Evolutionary conservation across 495 filamentous ascomycete genomes (phyloP), one percentile per base, ranked within the genome.

Genomic region (Penicillium argentinense): DNA sequence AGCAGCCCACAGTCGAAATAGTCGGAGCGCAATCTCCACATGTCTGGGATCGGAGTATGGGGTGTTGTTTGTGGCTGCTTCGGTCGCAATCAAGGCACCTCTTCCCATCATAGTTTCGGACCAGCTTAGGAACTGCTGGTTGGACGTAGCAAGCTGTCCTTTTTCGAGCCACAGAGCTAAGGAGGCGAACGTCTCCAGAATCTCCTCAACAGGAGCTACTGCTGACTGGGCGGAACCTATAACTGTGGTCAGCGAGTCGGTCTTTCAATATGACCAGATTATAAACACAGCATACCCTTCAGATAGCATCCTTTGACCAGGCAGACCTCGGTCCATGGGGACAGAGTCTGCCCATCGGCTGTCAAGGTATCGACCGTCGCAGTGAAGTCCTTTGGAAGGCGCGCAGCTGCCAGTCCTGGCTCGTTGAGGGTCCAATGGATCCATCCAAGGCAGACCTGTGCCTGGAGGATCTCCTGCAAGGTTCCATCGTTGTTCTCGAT

Each of bases 381-480:
- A 29, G 66, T 76, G 40, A 88, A 71, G 48, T 81, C 75, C 44
- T 75, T 77, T 17, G 89, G 86, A 13, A 95, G 71, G 13, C 73
- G 77, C 25, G 71, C 67, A 19, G 79, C 68, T 2, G 87, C 86
- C 17, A 82, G 60, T 3, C 62, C 68, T 17, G 84, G 82, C 43
- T 95, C 85, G 22, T 80, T 80, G 25, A 91, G 59, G 4, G 78
- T 79, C 81, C 84, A 89, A 61, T 95, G 83, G 49, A 95, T 68
- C 88, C 88, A 92, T 41, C 81, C 90, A 19, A 91, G 56, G 63
- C 89, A 95, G 30, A 90, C 81, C 46, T 79, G 82, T 14, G 87
- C 88, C 62, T 93, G 87, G 39, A 90, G 86, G 32, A 78, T 73
- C 60, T 96, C 90, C 67, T 91, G 81, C 21, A 65, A 66, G 41